Evolutionary conservation across 768 basidiomycete genomes (phyloP), one percentile per base, ranked within the genome.

Genomic region (Dioszegia aurantiaca): DNA sequence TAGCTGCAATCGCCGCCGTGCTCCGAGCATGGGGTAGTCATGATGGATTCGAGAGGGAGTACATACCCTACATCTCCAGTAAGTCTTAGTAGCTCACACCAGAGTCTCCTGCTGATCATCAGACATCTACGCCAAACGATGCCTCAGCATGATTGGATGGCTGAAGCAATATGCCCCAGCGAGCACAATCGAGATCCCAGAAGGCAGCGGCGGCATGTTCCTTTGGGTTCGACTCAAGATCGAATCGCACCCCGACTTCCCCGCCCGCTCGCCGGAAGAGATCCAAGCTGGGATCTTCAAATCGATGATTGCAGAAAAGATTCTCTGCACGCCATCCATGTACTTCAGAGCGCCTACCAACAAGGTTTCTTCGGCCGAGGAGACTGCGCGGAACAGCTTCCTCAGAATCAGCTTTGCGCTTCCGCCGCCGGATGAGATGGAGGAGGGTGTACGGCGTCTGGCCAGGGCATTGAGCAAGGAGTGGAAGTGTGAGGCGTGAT

Each of bases 41-140:
- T 30, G 69, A 68, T 23, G 67, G 69, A 10, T 71, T 64, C 33
- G 69, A 71, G 63, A 53, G 56, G n/a, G 63, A 68, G 1, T 71
- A 68, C 45, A 56, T 71, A 40, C 67, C 69, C 6, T 53, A 71
- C 47, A 66, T 71, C 36, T 66, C 69, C 24, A 53, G 69, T 68
- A 52, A 24, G 67, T 61, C 11, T 5, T 21, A n/a, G 33, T 9
- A 16, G 40, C 2, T 24, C 16, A n/a, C 14, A 37, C 39, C 40
- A 23, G 21, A 21, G 19, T 40, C 39, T 31, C 30, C 33, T 41
- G 2, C n/a, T 19, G 14, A 27, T 28, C 10, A 41, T 39, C 27
- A 60, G 55, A 26, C 51, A 63, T 68, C 33, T 70, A 68, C 60
- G 45, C 55, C 30, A 62, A 68, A 42, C 54, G 69, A 42, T 64